Percentiles rank a stretch among this genome's conserved stretches.
Conservation (phyloP, 2,329 filamentous ascomycete genomes). For the Aspergillus sp. region DNA sequence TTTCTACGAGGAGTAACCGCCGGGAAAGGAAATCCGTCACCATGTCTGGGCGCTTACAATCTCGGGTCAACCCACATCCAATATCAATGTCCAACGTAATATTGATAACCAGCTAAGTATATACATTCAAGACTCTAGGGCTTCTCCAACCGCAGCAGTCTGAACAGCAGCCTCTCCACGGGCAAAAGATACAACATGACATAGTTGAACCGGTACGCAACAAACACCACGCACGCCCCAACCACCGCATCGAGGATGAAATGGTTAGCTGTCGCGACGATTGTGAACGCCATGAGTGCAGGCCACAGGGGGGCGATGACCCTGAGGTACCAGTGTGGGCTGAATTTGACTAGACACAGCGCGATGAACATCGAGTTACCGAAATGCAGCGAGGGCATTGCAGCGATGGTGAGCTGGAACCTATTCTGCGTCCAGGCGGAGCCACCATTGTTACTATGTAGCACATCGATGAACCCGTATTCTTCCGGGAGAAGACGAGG, state of each 20-base stretch:
- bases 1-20: background rate
- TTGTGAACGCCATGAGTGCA: slow-evolving; percentile 51
- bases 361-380: slow-evolving; percentile 36
- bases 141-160: slow-evolving; percentile 24
- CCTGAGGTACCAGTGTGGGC: slow-evolving; percentile 41
- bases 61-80: background rate
- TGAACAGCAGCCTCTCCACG: slow-evolving; percentile 21
- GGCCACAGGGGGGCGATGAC: slow-evolving; percentile 46
- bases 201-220: slow-evolving; percentile 23
- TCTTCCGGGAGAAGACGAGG: slow-evolving; percentile 49
- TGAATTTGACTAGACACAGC: slow-evolving; percentile 36
- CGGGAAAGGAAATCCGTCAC: background rate
- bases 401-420: slow-evolving; percentile 50
- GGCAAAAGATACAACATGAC: slow-evolving; percentile 24
- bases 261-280: slow-evolving; percentile 68
- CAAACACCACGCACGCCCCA: slow-evolving; percentile 46
- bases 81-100: background rate
- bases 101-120: background rate
- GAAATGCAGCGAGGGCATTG: slow-evolving; percentile 53
- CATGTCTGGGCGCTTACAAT: background rate
- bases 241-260: slow-evolving; percentile 67
- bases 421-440: slow-evolving; percentile 47
- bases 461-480: slow-evolving; percentile 48
- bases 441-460: slow-evolving; percentile 33
- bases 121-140: slow-evolving; percentile 10